Evolutionary conservation across 2,329 filamentous ascomycete genomes (phyloP).

Genomic region (Hymenoscyphus linearis): DNA sequence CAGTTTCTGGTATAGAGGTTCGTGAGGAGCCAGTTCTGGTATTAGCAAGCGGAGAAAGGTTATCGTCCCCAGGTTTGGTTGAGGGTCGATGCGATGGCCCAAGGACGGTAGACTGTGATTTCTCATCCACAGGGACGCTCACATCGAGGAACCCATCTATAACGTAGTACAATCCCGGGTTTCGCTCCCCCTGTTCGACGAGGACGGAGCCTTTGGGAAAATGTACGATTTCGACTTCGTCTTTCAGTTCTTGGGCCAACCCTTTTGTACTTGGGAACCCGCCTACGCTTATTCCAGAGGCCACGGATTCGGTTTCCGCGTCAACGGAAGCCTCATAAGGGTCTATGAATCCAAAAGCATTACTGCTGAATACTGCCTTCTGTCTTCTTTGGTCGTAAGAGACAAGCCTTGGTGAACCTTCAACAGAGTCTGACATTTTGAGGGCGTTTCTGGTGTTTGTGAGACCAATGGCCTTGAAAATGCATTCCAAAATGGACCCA

Average conservation of each 20-base stretch:
- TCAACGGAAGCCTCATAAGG: conserved; percentile 72
- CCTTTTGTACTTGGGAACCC: conserved; percentile 56
- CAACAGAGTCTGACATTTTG: conserved; percentile 67
- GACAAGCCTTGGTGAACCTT: conserved; percentile 77
- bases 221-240: conserved; percentile 95
- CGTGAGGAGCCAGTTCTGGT: conserved; percentile 38
- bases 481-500: conserved; percentile 86
- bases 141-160: conserved; percentile 96
- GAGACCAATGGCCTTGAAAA: conserved; percentile 89
- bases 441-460: conserved; percentile 61
- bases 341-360: conserved; percentile 89
- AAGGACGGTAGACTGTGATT: conserved; percentile 27
- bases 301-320: conserved; percentile 80
- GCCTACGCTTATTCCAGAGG: conserved; percentile 60
- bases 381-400: conserved; percentile 79
- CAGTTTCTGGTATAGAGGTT: conserved; percentile 24
- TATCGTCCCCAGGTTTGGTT: conserved; percentile 29
- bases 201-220: conserved; percentile 92
- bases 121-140: conserved; percentile 63
- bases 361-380: conserved; percentile 70
- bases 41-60: conserved; percentile 40
- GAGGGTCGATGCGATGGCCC: conserved; percentile 23
- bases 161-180: conserved; percentile 94
- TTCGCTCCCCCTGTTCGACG: conserved; percentile 95
- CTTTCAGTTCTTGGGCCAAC: conserved; percentile 73